Conservation (phyloP, 2,329 filamentous ascomycete species). For the Ceratocystis destructans region DNA sequence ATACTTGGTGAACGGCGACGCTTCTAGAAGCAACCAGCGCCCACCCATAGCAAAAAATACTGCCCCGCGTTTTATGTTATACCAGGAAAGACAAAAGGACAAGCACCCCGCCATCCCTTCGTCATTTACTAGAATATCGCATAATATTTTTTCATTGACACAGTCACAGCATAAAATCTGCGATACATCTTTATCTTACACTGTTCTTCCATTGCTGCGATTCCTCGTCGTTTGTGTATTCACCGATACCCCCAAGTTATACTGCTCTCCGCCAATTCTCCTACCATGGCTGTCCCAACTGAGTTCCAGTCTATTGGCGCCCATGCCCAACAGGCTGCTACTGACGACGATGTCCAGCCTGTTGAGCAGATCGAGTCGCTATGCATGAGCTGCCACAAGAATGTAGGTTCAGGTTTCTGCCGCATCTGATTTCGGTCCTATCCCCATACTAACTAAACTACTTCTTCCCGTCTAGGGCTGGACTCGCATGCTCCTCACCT, state of each 20-base stretch:
- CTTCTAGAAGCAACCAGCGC: conserved; percentile 1
- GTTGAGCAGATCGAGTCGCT: conserved; percentile 63
- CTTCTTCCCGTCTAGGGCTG: conserved; percentile 43
- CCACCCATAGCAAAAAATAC: neutral
- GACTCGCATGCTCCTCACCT: conserved; percentile 76
- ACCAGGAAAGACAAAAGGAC: neutral
- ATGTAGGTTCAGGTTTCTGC: conserved; percentile 38
- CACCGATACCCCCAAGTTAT: conserved; percentile 25
- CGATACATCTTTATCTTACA: neutral
- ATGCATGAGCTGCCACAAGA: conserved; percentile 75
- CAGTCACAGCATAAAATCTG: neutral
- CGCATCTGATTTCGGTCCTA: neutral
- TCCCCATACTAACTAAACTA: conserved; percentile 18
- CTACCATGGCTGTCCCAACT: conserved; percentile 26
- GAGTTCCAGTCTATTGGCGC: conserved; percentile 51
- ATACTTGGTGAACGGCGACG: neutral
- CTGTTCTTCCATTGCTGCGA: neutral
- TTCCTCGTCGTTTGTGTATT: conserved; percentile 9
- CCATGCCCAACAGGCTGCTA: conserved; percentile 40
- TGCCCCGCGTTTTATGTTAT: conserved; percentile 15
- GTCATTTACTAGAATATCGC: conserved; percentile 21
- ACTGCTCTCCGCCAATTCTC: conserved; percentile 30
- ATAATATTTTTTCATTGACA: conserved; percentile 6
- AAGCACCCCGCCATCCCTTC: conserved; percentile 18
- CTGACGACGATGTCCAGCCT: conserved; percentile 37